Conservation (phyloP, 2,329 filamentous ascomycete genomes). For the Lomentospora prolificans region DNA sequence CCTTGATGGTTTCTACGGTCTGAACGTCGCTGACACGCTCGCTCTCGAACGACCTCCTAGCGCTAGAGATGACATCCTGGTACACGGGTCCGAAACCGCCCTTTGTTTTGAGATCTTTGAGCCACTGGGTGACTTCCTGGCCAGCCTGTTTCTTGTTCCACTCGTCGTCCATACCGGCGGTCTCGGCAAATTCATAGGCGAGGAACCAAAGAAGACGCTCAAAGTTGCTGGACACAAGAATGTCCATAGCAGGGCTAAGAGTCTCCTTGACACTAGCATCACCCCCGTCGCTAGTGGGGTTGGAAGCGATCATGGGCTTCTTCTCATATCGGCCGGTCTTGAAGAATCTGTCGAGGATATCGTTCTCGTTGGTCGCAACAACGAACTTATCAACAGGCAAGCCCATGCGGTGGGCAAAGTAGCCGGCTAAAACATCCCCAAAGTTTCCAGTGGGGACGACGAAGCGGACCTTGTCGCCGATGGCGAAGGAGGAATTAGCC, state of each 20-base stretch:
- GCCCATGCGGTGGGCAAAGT: slow-evolving; percentile 86
- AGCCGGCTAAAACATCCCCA: slow-evolving; percentile 86
- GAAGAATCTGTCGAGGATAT: slow-evolving; percentile 94
- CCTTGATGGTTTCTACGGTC: slow-evolving; percentile 55
- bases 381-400: slow-evolving; percentile 81
- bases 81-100: slow-evolving; percentile 76
- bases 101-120: slow-evolving; percentile 66
- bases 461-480: slow-evolving; percentile 65
- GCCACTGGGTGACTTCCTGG: slow-evolving; percentile 67
- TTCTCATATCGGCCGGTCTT: slow-evolving; percentile 85
- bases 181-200: slow-evolving; percentile 58
- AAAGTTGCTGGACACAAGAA: slow-evolving; percentile 92
- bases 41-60: slow-evolving; percentile 68
- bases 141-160: slow-evolving; percentile 62
- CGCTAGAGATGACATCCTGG: slow-evolving; percentile 58
- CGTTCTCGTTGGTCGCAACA: slow-evolving; percentile 94
- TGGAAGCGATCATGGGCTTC: slow-evolving; percentile 40
- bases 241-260: slow-evolving; percentile 93
- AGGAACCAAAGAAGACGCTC: slow-evolving; percentile 93
- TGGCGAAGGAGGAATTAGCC: slow-evolving; percentile 47
- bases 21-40: slow-evolving; percentile 60
- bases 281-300: slow-evolving; percentile 49
- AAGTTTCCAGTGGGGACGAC: slow-evolving; percentile 96
- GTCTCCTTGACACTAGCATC: slow-evolving; percentile 80
- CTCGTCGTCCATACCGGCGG: slow-evolving; percentile 50